Conservation (phyloP, 441 rosid genomes). For the Syzygium malaccense region DNA sequence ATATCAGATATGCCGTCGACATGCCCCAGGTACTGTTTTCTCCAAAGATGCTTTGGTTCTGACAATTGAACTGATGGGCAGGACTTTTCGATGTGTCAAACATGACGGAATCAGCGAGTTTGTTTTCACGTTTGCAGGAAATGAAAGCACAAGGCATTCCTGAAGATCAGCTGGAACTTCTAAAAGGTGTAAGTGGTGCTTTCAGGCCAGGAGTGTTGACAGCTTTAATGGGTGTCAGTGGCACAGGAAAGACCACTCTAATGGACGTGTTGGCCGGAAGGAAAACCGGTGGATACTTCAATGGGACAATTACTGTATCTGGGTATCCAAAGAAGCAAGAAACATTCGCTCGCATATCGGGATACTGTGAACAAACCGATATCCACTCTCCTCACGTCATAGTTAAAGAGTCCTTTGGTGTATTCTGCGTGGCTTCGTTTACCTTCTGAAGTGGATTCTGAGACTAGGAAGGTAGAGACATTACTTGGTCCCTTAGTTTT, state of each 20-base stretch:
- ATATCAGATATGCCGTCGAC: conserved; percentile 50
- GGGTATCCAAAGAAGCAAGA: not conserved
- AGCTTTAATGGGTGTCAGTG: not conserved
- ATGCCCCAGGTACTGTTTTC: conserved; percentile 52
- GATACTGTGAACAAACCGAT: not conserved
- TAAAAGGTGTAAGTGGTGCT: not conserved
- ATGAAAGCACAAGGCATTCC: not conserved
- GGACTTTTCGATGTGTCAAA: not conserved
- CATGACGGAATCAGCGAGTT: not conserved
- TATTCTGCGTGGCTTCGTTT: not conserved
- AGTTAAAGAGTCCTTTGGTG: not conserved
- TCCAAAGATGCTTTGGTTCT: not conserved
- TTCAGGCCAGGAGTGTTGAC: not conserved
- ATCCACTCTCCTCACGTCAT: not conserved
- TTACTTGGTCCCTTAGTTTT: conserved; percentile 11
- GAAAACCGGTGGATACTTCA: not conserved
- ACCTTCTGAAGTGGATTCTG: not conserved
- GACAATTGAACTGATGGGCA: not conserved
- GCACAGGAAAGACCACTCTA: not conserved
- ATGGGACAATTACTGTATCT: not conserved
- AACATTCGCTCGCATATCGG: not conserved
- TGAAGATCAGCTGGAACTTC: not conserved
- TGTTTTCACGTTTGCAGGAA: not conserved
- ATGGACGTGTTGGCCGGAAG: not conserved
- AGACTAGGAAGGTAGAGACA: conserved; percentile 37